A percentile compares a stretch with the other conserved stretches of the same genome.
These are phyloP conservation scores for Heimioporus punctisporus DNA, from an alignment of 1,284 basidiomycete genomes.

Conservation along the genomic window DNA sequence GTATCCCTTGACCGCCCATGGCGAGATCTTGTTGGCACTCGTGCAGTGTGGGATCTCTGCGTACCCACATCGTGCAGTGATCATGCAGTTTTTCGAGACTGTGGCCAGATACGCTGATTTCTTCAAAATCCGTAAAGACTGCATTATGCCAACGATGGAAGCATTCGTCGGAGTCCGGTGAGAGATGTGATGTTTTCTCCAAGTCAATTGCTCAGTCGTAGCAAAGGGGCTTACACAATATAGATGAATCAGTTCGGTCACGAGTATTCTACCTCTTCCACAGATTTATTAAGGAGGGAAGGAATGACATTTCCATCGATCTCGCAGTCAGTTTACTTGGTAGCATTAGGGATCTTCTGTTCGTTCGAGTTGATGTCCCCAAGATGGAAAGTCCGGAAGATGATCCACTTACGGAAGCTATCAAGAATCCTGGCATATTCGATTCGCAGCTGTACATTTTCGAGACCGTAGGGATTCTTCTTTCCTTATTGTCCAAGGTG, in stretches of 20 bases:
- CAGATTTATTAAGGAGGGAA: conserved; percentile 89
- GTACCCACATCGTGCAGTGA: conserved; percentile 89
- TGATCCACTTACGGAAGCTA: conserved; percentile 81
- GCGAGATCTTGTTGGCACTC: conserved; percentile 87
- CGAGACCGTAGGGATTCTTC: conserved; percentile 88
- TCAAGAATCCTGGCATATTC: conserved; percentile 75
- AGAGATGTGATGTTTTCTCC: conserved; percentile 23
- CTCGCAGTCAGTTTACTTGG: conserved; percentile 76
- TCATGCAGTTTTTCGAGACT: conserved; percentile 95
- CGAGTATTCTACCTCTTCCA: conserved; percentile 94
- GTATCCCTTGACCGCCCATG: conserved; percentile 89
- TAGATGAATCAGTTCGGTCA: conserved; percentile 71
- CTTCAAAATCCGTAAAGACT: conserved; percentile 91
- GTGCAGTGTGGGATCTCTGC: conserved; percentile 84
- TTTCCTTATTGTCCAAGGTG: conserved; percentile 73
- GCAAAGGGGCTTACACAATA: conserved; percentile 87
- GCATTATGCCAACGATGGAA: conserved; percentile 85
- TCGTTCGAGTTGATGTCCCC: conserved; percentile 67
- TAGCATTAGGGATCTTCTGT: conserved; percentile 72
- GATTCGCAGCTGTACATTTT: conserved; percentile 96
- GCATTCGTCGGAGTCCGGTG: conserved; percentile 88
- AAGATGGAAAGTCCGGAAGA: conserved; percentile 67
- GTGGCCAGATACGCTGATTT: conserved; percentile 94
- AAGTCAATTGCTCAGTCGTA: conserved; percentile 3
- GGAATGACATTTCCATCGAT: conserved; percentile 77